A percentile compares a stretch with the other conserved stretches of the same genome.
These are phyloP conservation scores for Russula virescens DNA, from an alignment of 768 basidiomycete genomes.

Conservation along the genomic window DNA sequence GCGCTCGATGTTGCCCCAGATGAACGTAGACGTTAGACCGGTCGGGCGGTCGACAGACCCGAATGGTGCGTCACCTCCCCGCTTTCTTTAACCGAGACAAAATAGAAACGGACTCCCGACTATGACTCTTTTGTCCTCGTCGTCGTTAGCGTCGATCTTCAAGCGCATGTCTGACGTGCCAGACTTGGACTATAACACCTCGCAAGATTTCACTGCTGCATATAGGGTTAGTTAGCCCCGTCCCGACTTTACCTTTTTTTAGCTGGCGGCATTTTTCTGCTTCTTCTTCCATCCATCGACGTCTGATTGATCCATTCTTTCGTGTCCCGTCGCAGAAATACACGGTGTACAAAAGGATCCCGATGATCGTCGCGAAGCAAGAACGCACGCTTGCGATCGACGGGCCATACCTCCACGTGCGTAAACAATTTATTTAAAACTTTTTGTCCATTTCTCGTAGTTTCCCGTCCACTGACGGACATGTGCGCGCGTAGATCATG, in stretches of 20 bases:
- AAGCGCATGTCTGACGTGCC: conserved; percentile 75
- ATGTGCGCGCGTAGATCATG: conserved; percentile 58
- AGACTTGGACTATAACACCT: conserved; percentile 43
- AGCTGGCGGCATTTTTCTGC: too few species aligned
- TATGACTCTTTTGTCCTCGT: too few species aligned
- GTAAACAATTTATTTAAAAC: conserved; percentile 21
- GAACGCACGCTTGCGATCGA: conserved; percentile 92
- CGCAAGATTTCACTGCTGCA: conserved; percentile 74
- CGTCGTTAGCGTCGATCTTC: conserved; percentile 77
- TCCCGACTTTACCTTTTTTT: background rate
- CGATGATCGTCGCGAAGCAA: conserved; percentile 87
- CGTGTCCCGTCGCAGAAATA: conserved; percentile 55
- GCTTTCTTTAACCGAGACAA: background rate
- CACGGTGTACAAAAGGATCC: conserved; percentile 88
- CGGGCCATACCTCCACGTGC: conserved; percentile 86
- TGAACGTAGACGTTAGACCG: conserved; percentile 65
- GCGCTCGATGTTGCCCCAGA: conserved; percentile 63
- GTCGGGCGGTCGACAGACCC: conserved; percentile 80
- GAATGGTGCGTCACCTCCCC: conserved; percentile 53
- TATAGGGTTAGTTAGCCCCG: conserved; percentile 59
- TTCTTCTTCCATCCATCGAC: too few species aligned
- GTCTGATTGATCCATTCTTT: too few species aligned
- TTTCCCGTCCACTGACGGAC: background rate
- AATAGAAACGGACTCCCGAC: background rate
- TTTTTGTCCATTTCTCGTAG: background rate